Base-by-base conservation (phyloP, 202 grass and related monocot genomes). In the Musa balbisiana region DNA sequence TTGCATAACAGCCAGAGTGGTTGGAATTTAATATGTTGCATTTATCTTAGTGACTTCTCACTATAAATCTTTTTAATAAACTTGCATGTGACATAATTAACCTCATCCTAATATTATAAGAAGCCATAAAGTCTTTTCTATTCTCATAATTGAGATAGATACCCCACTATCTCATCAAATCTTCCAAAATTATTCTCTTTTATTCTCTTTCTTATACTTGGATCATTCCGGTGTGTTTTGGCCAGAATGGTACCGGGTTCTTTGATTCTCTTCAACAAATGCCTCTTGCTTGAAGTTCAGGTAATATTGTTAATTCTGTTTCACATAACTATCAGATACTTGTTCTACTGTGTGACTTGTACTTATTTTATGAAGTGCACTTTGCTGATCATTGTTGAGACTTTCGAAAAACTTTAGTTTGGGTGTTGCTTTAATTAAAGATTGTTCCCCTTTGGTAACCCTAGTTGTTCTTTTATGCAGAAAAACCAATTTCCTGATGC, bases 191-290 rank as follows among this genome's bases (percentile, higher is more conserved):
- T 20, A 27, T 51, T 51, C 2, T 67, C 65, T 67, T 67, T 11
- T 20, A 27, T 51, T 51, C 2, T 67, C 65, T 67, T 67, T 67
- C 26, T 43, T 51, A 16, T 13, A 14, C 13, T 83, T 78, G 67
- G 54, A 53, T 83, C 2, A 81, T 83, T 84, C 11, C 43, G 62
- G 13, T 63, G 65, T 64, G 51, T 87, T 76, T 73, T 53, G 76
- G 66, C 15, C 83, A 97, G 93, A 76, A 82, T 97, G 80, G 51
- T 69, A 72, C 51, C 64, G 78, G 90, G 88, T 78, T 93, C 93
- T 69, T 90, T 84, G 60, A 70, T 97, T 64, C 83, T 93, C 23
- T 91, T 91, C 80, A 97, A 97, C 84, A 93, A 89, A 87, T 83
- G 83, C 64, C 88, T 97, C 76, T 86, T 97, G 76, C 84, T 97